These are phyloP conservation scores for Fusarium phyllophilum DNA, from an alignment of 2,329 filamentous ascomycete species.

Conservation along the genomic window DNA sequence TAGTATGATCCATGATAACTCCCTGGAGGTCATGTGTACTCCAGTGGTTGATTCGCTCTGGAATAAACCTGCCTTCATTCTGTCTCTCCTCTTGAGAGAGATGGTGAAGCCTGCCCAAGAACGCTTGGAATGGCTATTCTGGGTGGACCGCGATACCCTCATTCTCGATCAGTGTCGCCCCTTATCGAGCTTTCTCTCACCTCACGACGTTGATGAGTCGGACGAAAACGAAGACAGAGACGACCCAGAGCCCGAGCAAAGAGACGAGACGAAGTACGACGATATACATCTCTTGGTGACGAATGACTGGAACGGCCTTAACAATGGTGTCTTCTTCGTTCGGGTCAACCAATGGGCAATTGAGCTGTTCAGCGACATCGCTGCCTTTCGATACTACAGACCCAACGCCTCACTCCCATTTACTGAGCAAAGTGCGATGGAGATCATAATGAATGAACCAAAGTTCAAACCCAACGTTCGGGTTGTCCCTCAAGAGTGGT, in stretches of 20 bases:
- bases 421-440: not conserved
- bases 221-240: not conserved
- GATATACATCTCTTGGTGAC: not conserved
- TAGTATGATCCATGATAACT: not conserved
- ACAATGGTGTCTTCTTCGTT: not conserved
- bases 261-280: not conserved
- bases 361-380: not conserved
- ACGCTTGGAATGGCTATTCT: not conserved
- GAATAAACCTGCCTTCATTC: constrained; percentile 1
- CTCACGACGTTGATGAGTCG: not conserved
- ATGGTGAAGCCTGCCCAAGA: not conserved
- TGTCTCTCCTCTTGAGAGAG: not conserved
- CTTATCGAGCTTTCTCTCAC: not conserved
- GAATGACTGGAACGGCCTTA: constrained; percentile 1
- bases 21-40: not conserved
- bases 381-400: not conserved
- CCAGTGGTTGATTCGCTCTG: not conserved
- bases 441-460: not conserved
- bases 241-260: not conserved
- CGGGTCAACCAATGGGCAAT: not conserved
- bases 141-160: not conserved
- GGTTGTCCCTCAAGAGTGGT: not conserved
- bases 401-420: not conserved
- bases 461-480: not conserved
- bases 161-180: not conserved